These are phyloP conservation scores for Diaporthe citriasiana DNA, from an alignment of 2,329 filamentous ascomycete species.

Conservation along the genomic window DNA sequence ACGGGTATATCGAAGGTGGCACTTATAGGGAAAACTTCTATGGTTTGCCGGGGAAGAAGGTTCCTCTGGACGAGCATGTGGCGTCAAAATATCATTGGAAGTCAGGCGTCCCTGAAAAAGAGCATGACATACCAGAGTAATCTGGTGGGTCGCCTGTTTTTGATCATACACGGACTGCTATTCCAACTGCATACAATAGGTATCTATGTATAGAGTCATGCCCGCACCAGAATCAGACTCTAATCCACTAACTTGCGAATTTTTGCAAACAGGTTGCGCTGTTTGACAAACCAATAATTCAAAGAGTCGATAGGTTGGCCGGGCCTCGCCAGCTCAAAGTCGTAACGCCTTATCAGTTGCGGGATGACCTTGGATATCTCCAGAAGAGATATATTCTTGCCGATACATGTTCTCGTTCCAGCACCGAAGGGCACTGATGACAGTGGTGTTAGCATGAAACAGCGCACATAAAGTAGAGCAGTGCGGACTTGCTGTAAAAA, in stretches of 20 bases:
- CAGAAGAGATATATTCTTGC: too few species aligned
- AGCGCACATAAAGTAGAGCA: too few species aligned
- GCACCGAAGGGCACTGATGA: too few species aligned
- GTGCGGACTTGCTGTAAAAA: too few species aligned
- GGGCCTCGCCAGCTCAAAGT: too few species aligned
- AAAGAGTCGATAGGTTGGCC: too few species aligned
- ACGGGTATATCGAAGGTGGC: slow-evolving; percentile 59
- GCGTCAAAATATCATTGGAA: slow-evolving; percentile 57
- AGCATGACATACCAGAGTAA: slow-evolving; percentile 47
- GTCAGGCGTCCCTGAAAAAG: slow-evolving; percentile 49
- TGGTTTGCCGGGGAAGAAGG: slow-evolving; percentile 51
- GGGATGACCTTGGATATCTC: too few species aligned
- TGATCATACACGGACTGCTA: not conserved
- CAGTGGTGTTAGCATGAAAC: too few species aligned
- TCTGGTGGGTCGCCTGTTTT: not conserved
- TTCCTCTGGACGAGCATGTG: slow-evolving; percentile 55
- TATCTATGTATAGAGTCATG: not conserved
- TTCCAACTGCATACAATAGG: not conserved
- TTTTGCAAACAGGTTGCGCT: not conserved
- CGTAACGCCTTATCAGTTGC: too few species aligned
- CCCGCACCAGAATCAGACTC: not conserved
- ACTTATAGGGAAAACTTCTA: slow-evolving; percentile 61
- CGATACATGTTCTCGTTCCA: too few species aligned
- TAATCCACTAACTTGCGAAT: not conserved
- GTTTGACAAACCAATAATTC: too few species aligned